These are phyloP conservation scores for Phialophora expanda DNA, from an alignment of 2,329 filamentous ascomycete genomes.

Conservation along the genomic window DNA sequence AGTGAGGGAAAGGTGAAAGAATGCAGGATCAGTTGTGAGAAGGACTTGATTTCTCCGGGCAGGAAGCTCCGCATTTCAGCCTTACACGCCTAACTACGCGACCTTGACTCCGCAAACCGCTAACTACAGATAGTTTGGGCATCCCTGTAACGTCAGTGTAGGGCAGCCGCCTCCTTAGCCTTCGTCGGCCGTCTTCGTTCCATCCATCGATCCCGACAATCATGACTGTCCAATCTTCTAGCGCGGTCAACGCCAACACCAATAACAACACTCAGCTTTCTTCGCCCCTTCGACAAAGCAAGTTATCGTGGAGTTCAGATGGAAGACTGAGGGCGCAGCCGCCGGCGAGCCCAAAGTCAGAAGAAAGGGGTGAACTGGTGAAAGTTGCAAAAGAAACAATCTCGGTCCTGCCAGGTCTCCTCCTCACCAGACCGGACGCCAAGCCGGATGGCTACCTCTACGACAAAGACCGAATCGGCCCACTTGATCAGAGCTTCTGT, in stretches of 20 bases:
- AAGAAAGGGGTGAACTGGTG: slow-evolving; percentile 44
- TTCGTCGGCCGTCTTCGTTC: neutral
- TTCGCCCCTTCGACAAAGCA: slow-evolving; percentile 11
- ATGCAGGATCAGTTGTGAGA: no score
- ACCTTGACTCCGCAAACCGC: neutral
- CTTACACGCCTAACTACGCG: neutral
- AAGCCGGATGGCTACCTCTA: slow-evolving; percentile 49
- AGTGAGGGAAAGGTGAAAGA: neutral
- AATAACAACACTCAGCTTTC: neutral
- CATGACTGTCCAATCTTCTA: neutral
- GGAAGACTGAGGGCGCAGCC: slow-evolving; percentile 12
- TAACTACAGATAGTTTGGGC: neutral
- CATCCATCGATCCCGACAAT: neutral
- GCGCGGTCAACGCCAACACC: neutral
- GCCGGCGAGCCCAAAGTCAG: slow-evolving; percentile 14
- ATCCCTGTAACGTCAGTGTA: neutral
- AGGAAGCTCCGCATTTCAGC: neutral
- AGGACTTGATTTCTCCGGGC: neutral
- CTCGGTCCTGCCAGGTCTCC: slow-evolving; percentile 54
- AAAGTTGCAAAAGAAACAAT: slow-evolving; percentile 57
- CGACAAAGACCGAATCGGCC: slow-evolving; percentile 45
- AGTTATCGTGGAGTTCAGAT: slow-evolving; percentile 8
- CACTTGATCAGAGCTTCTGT: slow-evolving; percentile 51
- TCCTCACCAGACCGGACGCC: slow-evolving; percentile 52
- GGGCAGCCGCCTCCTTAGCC: neutral